Percentiles rank a stretch among this genome's conserved stretches.
phyloP scores from a whole-genome alignment of 129 eudicot genomes.

The Tagetes patula region DNA sequence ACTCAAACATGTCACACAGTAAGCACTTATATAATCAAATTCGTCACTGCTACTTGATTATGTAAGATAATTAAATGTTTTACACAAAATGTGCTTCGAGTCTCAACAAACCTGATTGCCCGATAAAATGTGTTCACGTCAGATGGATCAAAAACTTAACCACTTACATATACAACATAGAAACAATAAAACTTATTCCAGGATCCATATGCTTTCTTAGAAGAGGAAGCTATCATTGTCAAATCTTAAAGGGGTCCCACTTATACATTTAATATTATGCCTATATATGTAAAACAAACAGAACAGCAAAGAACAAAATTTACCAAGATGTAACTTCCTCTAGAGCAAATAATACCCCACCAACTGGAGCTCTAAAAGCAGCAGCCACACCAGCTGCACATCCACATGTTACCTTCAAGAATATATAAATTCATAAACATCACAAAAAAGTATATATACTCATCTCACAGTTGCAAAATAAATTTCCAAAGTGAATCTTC shows the following conservation, averaged over 20 bases:
- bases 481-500: neutral
- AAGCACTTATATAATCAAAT: neutral
- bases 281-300: neutral
- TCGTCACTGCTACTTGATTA: neutral
- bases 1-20: neutral
- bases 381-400: conserved; percentile 99
- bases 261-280: neutral
- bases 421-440: conserved; percentile 33
- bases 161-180: neutral
- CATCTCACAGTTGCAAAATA: neutral
- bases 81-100: neutral
- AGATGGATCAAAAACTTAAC: neutral
- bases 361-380: conserved; percentile 99
- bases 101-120: neutral
- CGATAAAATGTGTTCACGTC: neutral
- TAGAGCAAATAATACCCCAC: conserved; percentile 98
- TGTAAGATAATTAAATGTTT: neutral
- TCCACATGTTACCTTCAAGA: conserved; percentile 98
- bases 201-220: neutral
- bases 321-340: conserved; percentile 99
- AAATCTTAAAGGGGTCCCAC: neutral
- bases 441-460: conserved; percentile 1
- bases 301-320: conserved; percentile 19
- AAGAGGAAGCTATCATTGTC: neutral
- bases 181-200: neutral